Percentiles rank a stretch among this genome's conserved stretches.
Evolutionary conservation across 2,329 filamentous ascomycete genomes (phyloP).

Genomic region (Aspergillus pseudoterreus): DNA sequence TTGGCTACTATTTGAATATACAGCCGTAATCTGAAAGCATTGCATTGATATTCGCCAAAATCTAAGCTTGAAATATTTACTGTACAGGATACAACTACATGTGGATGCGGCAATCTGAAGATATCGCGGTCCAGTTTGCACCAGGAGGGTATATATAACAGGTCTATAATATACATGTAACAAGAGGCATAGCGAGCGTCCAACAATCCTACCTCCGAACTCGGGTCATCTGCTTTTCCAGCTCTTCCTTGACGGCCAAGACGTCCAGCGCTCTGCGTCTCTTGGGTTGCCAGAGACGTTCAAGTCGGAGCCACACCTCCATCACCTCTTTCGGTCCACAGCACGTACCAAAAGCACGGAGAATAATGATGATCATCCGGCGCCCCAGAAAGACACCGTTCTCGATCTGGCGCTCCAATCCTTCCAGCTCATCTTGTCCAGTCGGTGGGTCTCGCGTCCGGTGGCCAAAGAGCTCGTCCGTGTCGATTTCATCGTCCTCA

Average conservation of each 20-base stretch:
- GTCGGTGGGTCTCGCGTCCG: conserved; percentile 3
- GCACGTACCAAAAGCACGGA: conserved; percentile 38
- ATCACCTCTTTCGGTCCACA: conserved; percentile 34
- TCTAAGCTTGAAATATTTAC: conserved; percentile 2
- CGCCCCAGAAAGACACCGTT: conserved; percentile 42
- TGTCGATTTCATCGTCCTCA: conserved; percentile 7
- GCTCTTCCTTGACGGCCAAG: conserved; percentile 33
- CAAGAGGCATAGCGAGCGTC: not conserved
- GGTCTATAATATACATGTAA: conserved; percentile 29
- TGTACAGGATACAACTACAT: conserved; percentile 6
- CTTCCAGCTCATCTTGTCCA: conserved; percentile 13
- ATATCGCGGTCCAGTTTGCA: conserved; percentile 5
- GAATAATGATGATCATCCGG: conserved; percentile 35
- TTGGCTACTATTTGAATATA: not conserved
- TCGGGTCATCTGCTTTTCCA: conserved; percentile 33
- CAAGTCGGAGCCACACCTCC: conserved; percentile 37
- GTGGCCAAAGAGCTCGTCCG: conserved; percentile 12
- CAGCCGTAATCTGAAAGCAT: not conserved
- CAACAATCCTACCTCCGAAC: conserved; percentile 3
- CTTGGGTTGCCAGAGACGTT: conserved; percentile 38
- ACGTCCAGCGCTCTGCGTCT: conserved; percentile 35
- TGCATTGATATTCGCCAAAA: not conserved
- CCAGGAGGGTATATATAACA: conserved; percentile 19
- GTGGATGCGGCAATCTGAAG: not conserved
- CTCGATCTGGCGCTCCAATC: conserved; percentile 30